Conservation (phyloP, 192 early-diverging fungal species). For the Oehlia diaphana region DNA sequence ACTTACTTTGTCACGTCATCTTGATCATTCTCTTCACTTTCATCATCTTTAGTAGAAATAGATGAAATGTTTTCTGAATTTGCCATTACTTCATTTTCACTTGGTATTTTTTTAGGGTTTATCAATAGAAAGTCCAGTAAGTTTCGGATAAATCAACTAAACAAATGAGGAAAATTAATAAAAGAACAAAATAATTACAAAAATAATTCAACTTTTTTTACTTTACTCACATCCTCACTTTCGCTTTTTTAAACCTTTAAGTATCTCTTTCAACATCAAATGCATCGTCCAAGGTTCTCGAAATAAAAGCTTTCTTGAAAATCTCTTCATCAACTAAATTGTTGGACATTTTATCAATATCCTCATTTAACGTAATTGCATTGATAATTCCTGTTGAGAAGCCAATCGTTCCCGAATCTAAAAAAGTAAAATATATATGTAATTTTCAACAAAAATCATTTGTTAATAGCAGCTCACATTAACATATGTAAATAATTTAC, state of each 20-base stretch:
- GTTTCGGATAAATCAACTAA: conserved; percentile 61
- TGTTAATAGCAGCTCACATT: no score
- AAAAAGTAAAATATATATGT: background rate
- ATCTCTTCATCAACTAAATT: conserved; percentile 82
- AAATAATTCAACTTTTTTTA: background rate
- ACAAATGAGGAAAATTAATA: background rate
- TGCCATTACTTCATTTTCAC: background rate
- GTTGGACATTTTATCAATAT: conserved; percentile 43
- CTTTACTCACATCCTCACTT: conserved; percentile 55
- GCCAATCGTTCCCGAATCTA: conserved; percentile 23
- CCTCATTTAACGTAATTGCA: background rate
- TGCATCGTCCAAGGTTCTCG: conserved; percentile 90
- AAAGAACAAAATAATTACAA: no score
- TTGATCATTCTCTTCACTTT: no score
- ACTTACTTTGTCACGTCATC: no score
- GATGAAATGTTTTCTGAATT: background rate
- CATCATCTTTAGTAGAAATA: no score
- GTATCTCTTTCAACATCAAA: conserved; percentile 85
- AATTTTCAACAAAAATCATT: background rate
- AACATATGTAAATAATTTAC: conserved; percentile 33
- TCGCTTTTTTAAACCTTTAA: conserved; percentile 68
- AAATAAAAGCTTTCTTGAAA: conserved; percentile 88
- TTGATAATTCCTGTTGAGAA: conserved; percentile 12
- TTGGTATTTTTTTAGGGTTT: conserved; percentile 26
- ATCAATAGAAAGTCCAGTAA: conserved; percentile 32